Evolutionary conservation across 2,329 filamentous ascomycete genomes (phyloP), one percentile per base, ranked within the genome.

Genomic region (Fusarium camptoceras): DNA sequence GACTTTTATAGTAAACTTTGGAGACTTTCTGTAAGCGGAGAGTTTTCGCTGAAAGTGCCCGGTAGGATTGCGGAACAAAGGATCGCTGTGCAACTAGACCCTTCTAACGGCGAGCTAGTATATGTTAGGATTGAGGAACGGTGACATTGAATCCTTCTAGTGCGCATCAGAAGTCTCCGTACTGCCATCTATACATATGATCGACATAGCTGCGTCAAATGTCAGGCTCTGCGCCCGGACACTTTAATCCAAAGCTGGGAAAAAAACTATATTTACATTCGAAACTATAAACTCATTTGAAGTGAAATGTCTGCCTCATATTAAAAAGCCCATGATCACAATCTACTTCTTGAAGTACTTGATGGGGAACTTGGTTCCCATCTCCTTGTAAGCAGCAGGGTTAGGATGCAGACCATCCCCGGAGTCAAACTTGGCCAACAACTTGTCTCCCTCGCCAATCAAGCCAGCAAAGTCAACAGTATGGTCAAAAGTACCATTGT

Each of bases 331-430:
- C 4, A 3, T 5, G 25, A 9, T 3, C 15, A 5, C 4, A 6
- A 4, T 16, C 18, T 31, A 64, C 18, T 58, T 64, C 37, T 30
- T 50, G 0, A 70, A 70, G 3, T 64, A 7, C 4, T 54, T 5
- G 0, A 70, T 54, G 0, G 67, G 67, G 18, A 70, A 70, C 12
- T 57, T 39, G 14, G 39, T 44, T 5, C 67, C 67, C 62, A 70
- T 70, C 20, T 37, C 3, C 15, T 41, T 30, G 30, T 70, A 70
- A 3, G 62, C 67, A 18, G 49, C 28, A 11, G 68, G 66, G 18
- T 70, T 70, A 1, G 66, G 67, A 55, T 70, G 67, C 1, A 70
- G 8, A 42, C 68, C 66, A 30, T 70, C 67, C 1, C 62, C 67
- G 6, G 56, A 58, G 51, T 70, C 62, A 28, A 34, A 70, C n/a